Evolutionary conservation across 2,329 filamentous ascomycete genomes (phyloP).

Genomic region (Phyllosticta citriasiana): DNA sequence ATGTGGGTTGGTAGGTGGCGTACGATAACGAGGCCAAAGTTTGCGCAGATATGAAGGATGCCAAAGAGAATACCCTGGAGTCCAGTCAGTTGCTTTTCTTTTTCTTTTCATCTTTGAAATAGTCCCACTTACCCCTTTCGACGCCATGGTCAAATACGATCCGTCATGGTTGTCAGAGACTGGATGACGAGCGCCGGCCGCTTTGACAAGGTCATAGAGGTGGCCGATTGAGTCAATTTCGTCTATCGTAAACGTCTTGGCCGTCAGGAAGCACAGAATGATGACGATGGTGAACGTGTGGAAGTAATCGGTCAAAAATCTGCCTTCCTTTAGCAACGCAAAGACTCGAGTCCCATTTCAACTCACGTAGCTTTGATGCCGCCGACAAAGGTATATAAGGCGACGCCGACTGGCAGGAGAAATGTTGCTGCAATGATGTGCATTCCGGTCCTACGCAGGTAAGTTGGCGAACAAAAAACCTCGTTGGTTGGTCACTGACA

Average conservation of each 20-base stretch:
- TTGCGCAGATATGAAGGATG: constrained; percentile 39
- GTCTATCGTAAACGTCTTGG: constrained; percentile 37
- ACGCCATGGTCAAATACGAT: constrained; percentile 48
- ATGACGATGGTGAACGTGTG: constrained; percentile 47
- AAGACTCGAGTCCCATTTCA: fast-evolving
- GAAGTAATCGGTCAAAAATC: constrained; percentile 41
- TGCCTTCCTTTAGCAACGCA: neutral
- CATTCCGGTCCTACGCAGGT: constrained; percentile 20
- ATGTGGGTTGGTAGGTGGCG: neutral
- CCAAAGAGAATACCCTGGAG: constrained; percentile 40
- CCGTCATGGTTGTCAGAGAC: constrained; percentile 36
- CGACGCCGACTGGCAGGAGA: constrained; percentile 16
- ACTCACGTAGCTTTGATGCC: constrained; percentile 14
- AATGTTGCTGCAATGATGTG: constrained; percentile 5
- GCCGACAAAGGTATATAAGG: constrained; percentile 17
- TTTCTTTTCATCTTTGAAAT: neutral
- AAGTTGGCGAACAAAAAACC: constrained; percentile 41
- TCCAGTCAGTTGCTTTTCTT: neutral
- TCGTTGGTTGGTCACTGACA: constrained; percentile 33
- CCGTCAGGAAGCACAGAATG: constrained; percentile 40
- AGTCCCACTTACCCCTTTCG: constrained; percentile 22
- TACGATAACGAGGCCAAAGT: constrained; percentile 43
- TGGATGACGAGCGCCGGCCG: constrained; percentile 18
- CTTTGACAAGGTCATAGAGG: constrained; percentile 42
- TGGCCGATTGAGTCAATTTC: constrained; percentile 40